These are phyloP conservation scores for Coprinopsis sp. DNA, from an alignment of 768 basidiomycete genomes.

Conservation along the genomic window DNA sequence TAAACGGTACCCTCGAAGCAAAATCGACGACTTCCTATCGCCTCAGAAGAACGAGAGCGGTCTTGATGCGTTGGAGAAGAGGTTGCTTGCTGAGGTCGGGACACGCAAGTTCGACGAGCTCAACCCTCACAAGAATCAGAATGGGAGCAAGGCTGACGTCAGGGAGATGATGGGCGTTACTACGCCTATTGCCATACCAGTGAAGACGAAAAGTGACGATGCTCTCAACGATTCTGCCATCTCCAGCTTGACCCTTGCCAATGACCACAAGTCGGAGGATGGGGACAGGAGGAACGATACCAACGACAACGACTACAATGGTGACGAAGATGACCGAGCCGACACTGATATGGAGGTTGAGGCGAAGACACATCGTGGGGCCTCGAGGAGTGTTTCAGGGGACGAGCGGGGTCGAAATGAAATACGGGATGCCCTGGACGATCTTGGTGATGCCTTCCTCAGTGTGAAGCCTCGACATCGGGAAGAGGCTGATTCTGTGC, in stretches of 20 bases:
- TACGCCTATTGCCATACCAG: slow-evolving; percentile 18
- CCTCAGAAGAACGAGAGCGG: slow-evolving; percentile 42
- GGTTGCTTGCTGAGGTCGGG: slow-evolving; percentile 68
- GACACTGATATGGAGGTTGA: slow-evolving; percentile 22
- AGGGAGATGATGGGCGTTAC: slow-evolving; percentile 23
- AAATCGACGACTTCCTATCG: slow-evolving; percentile 17
- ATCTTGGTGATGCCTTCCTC: slow-evolving; percentile 2
- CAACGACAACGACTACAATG: slow-evolving; percentile 16
- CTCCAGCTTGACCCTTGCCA: slow-evolving; percentile 49
- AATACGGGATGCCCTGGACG: neutral
- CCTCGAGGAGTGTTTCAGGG: slow-evolving; percentile 16
- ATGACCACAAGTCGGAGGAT: slow-evolving; percentile 7
- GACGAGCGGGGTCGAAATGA: slow-evolving; percentile 13
- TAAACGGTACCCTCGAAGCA: slow-evolving; percentile 9
- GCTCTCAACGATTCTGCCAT: slow-evolving; percentile 49
- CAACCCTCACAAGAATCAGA: slow-evolving; percentile 15
- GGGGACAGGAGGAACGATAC: slow-evolving; percentile 4
- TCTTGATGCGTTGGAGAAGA: slow-evolving; percentile 67
- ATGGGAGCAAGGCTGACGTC: slow-evolving; percentile 26
- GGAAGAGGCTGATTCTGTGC: slow-evolving; percentile 15
- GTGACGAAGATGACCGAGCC: slow-evolving; percentile 12
- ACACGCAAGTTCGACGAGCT: slow-evolving; percentile 44
- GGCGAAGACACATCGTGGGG: slow-evolving; percentile 28
- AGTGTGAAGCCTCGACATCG: slow-evolving; percentile 17
- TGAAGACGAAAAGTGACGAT: slow-evolving; percentile 22